Conservation (phyloP, 1,284 basidiomycete species). For the Cerrena zonata region DNA sequence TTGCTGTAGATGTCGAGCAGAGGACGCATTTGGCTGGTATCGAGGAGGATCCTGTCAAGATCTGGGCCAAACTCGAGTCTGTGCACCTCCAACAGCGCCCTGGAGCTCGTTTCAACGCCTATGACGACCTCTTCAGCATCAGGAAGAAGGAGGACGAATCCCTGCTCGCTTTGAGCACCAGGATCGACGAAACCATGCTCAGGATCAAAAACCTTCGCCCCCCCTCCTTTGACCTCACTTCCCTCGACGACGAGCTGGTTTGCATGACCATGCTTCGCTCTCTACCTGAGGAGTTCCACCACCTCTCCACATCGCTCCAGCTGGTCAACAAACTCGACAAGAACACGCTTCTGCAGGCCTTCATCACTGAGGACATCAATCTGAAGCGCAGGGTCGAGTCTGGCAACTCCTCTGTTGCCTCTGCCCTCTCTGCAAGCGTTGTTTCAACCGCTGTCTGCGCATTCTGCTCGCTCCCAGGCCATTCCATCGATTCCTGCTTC, state of each 20-base stretch:
- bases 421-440: neutral
- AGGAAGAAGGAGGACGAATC: constrained; percentile 24
- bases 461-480: neutral
- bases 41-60: neutral
- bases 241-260: constrained; percentile 21
- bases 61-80: constrained; percentile 2
- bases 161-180: constrained; percentile 20
- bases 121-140: constrained; percentile 28
- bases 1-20: neutral
- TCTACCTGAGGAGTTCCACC: constrained; percentile 14
- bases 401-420: neutral
- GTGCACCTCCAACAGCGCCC: neutral
- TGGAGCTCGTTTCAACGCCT: constrained; percentile 20
- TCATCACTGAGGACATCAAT: constrained; percentile 18
- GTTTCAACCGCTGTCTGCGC: no score
- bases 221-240: constrained; percentile 16
- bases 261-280: constrained; percentile 13
- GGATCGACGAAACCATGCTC: constrained; percentile 22
- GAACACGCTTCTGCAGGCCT: constrained; percentile 18
- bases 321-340: constrained; percentile 22
- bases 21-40: constrained; percentile 1
- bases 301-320: constrained; percentile 18
- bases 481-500: neutral
- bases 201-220: constrained; percentile 24
- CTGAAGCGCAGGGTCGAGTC: constrained; percentile 1